Conservation (phyloP, 371 early-diverging fungal genomes). For the Capniomyces stellatus region DNA sequence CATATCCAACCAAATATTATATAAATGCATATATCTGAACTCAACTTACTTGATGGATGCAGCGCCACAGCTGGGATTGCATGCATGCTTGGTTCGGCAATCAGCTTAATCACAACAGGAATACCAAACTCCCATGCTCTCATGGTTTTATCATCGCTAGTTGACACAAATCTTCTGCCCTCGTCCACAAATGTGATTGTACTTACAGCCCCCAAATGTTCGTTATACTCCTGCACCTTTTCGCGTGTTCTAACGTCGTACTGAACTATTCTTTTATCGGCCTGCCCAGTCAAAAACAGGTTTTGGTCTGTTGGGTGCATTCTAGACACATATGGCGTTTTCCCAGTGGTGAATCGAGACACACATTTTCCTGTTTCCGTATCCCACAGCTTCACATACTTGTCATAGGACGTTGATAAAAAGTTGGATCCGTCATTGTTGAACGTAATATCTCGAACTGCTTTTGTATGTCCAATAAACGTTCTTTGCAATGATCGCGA, state of each 20-base stretch:
- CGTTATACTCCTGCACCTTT: slow-evolving; percentile 84
- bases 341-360: slow-evolving; percentile 50
- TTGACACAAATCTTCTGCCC: slow-evolving; percentile 81
- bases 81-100: slow-evolving; percentile 93
- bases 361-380: slow-evolving; percentile 90
- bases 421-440: slow-evolving; percentile 68
- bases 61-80: slow-evolving; percentile 81
- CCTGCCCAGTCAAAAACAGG: slow-evolving; percentile 79
- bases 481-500: slow-evolving; percentile 68
- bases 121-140: slow-evolving; percentile 95
- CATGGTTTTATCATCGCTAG: slow-evolving; percentile 90
- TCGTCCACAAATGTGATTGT: slow-evolving; percentile 92
- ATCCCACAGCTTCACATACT: slow-evolving; percentile 88
- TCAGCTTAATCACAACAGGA: slow-evolving; percentile 90
- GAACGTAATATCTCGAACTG: slow-evolving; percentile 82
- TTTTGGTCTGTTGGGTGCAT: slow-evolving; percentile 80
- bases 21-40: too few relatives aligned
- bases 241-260: slow-evolving; percentile 68
- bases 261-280: slow-evolving; percentile 82
- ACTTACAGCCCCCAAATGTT: slow-evolving; percentile 90
- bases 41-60: slow-evolving; percentile 42
- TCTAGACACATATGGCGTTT: slow-evolving; percentile 70
- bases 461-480: slow-evolving; percentile 79
- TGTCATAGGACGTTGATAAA: slow-evolving; percentile 78
- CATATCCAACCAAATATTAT: too few relatives aligned